Evolutionary conservation across 345 rosid species (phyloP), one percentile per base, ranked within the genome.

Genomic region (Isatis tinctoria): DNA sequence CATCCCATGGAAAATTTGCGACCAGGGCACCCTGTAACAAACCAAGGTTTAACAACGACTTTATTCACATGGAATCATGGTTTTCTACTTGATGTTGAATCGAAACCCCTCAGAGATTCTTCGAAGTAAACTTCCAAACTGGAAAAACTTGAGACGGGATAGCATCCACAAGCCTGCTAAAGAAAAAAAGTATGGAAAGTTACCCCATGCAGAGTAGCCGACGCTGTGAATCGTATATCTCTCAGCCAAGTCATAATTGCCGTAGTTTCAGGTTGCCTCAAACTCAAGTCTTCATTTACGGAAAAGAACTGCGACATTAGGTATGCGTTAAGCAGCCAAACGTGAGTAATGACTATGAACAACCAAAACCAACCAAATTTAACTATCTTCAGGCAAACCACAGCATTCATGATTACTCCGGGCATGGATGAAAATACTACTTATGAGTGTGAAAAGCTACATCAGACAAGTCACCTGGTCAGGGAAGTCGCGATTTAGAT

Each of bases 1-100:
- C 97, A 83, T 92, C 99, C 99, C 99, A 92, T 10, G 99, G 99
- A 84, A 92, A 88, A 80, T 95, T 95, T 81, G 98, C 99, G 48
- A 90, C 98, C 44, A 90, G 88, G 18, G 98, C 97, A 70, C 99
- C 99, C 99, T 95, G 87, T 45, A 48, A 81, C 74, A 18, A 73
- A 68, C 59, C 68, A 60, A 1, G 7, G 27, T 44, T 51, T 27
- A 52, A 43, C 47, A 51, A 12, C 28, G 18, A 60, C n/a, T 27
- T 51, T 18, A 22, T 18, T 48, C 11, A 40, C 30, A 68, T 3
- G 13, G 22, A 74, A 33, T 48, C 32, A 59, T 6, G 67, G 30
- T 16, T 52, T 36, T 32, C 33, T 49, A 49, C 51, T 36, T 26
- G 6, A 60, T 6, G 2, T 11, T 27, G 18, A 28, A 27, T 27